Evolutionary conservation across 129 eudicot species (phyloP).

Genomic region (Dittrichia graveolens): DNA sequence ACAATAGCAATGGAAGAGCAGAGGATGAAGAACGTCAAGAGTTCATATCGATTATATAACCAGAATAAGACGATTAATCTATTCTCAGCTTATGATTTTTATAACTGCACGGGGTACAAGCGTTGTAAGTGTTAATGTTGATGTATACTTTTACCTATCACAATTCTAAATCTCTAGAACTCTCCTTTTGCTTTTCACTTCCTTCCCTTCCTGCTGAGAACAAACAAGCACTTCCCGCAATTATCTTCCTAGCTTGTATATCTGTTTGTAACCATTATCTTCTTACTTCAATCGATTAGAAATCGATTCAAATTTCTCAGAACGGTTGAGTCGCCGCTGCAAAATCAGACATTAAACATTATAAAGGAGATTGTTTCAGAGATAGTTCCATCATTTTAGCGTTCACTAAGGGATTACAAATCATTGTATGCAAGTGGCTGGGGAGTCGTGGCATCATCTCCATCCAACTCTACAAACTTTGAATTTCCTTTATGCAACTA

Average conservation of each 20-base stretch:
- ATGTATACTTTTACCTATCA: slow-evolving; percentile 20
- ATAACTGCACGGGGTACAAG: neutral
- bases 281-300: neutral
- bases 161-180: neutral
- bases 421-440: no score
- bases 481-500: no score
- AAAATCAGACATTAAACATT: slow-evolving; percentile 15
- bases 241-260: no score
- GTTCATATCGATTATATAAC: no score
- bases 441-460: no score
- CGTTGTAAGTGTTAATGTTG: neutral
- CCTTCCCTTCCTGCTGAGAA: neutral
- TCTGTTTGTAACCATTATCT: neutral
- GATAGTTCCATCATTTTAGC: no score
- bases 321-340: slow-evolving; percentile 18
- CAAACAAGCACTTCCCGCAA: neutral
- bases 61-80: no score
- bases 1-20: no score
- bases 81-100: neutral
- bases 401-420: no score
- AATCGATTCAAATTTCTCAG: neutral
- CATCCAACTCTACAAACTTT: no score
- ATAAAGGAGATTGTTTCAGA: no score
- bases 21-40: no score
- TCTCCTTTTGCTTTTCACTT: slow-evolving; percentile 8